phyloP scores from a whole-genome alignment of 805 yeast species.

The Yarrowia sp. region DNA sequence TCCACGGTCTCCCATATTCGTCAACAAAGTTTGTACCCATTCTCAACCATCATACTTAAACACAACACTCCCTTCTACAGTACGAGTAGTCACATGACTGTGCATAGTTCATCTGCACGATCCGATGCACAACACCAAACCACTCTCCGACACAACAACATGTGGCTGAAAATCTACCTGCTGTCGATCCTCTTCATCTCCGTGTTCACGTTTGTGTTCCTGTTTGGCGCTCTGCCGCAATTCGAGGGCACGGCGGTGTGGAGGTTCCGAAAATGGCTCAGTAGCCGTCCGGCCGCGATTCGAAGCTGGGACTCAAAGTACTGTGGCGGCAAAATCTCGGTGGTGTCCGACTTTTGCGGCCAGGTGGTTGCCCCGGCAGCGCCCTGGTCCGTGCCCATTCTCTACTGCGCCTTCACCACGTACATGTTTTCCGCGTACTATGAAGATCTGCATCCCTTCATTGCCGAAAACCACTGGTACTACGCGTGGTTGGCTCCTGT shows the following conservation, averaged over 20 bases:
- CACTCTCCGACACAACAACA: neutral
- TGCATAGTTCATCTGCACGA: neutral
- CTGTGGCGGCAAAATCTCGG: conserved; percentile 44
- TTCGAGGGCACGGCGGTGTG: conserved; percentile 44
- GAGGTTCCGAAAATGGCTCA: neutral
- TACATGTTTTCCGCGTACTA: conserved; percentile 40
- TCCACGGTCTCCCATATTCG: too few species aligned
- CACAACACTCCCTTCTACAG: too few species aligned
- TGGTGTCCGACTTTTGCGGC: conserved; percentile 39
- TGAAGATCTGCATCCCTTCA: conserved; percentile 41
- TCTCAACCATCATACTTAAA: too few species aligned
- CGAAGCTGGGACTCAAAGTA: neutral
- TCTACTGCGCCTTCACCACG: conserved; percentile 41
- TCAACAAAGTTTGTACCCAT: too few species aligned
- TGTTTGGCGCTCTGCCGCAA: conserved; percentile 51
- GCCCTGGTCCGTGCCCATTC: conserved; percentile 43
- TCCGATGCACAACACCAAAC: neutral
- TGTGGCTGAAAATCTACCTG: conserved; percentile 38
- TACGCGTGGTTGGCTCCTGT: conserved; percentile 42
- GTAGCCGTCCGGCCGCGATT: neutral
- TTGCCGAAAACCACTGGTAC: conserved; percentile 33
- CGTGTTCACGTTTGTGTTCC: conserved; percentile 46
- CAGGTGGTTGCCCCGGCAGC: neutral
- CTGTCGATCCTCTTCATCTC: conserved; percentile 55
- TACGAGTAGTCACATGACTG: neutral